Percentiles rank a stretch among this genome's conserved stretches.
Evolutionary conservation across 2,329 filamentous ascomycete genomes (phyloP).

Genomic region (Penicillium polonicum): DNA sequence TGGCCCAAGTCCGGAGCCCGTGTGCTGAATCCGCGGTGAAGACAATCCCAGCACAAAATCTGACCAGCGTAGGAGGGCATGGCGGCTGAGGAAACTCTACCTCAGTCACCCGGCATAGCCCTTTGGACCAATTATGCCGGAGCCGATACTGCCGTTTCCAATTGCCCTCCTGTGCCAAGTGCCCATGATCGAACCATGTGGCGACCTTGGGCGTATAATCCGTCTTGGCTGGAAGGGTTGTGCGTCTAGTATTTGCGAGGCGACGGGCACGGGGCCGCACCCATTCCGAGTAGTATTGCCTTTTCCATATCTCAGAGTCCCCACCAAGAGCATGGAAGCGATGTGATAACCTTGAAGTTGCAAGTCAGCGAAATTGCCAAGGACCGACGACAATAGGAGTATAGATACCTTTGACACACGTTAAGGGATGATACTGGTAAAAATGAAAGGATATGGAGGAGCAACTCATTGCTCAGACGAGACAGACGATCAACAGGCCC

Average conservation of each 20-base stretch:
- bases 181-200: constrained; percentile 62
- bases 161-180: constrained; percentile 57
- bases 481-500: constrained; percentile 62
- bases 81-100: constrained; percentile 61
- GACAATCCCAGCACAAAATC: constrained; percentile 72
- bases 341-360: constrained; percentile 52
- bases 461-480: constrained; percentile 78
- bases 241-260: constrained; percentile 64
- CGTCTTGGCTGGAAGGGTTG: constrained; percentile 39
- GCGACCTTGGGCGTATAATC: constrained; percentile 57
- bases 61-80: constrained; percentile 67
- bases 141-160: constrained; percentile 91
- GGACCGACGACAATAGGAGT: neutral
- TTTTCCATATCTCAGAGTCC: constrained; percentile 89
- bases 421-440: constrained; percentile 70
- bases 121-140: constrained; percentile 85
- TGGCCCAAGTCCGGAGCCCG: constrained; percentile 76
- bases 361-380: constrained; percentile 1
- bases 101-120: constrained; percentile 76
- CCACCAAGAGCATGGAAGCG: constrained; percentile 70
- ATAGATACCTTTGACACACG: constrained; percentile 57
- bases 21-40: constrained; percentile 69
- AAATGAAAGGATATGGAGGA: constrained; percentile 78
- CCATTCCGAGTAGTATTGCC: constrained; percentile 82
- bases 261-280: constrained; percentile 76